Evolutionary conservation across 495 filamentous ascomycete genomes (phyloP).

Genomic region (Cladorrhinum samala): DNA sequence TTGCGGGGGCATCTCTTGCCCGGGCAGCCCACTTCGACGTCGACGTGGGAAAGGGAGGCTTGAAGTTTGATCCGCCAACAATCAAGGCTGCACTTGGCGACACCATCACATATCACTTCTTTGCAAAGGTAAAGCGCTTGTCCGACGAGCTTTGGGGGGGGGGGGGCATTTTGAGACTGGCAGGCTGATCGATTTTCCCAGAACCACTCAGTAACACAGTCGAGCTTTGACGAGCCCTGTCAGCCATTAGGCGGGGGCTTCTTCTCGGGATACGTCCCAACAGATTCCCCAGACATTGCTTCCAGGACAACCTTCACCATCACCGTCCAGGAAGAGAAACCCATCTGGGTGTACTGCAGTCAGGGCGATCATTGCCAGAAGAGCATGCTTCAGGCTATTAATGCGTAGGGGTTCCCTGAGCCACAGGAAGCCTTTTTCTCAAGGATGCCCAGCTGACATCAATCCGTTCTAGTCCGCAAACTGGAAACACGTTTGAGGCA

Average conservation of each 20-base stretch:
- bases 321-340: conserved; percentile 46
- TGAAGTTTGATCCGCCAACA: conserved; percentile 31
- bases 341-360: conserved; percentile 56
- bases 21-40: conserved; percentile 28
- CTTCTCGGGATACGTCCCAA: conserved; percentile 46
- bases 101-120: conserved; percentile 55
- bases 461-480: conserved; percentile 20
- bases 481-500: conserved; percentile 31
- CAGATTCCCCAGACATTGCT: conserved; percentile 23
- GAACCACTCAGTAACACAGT: conserved; percentile 57
- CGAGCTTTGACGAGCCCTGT: conserved; percentile 54
- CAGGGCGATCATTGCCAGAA: conserved; percentile 39
- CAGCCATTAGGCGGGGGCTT: conserved; percentile 42
- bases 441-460: background rate
- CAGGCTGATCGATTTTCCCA: conserved; percentile 13
- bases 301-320: conserved; percentile 46
- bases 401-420: conserved; percentile 28
- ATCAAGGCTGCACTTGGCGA: conserved; percentile 35
- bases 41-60: conserved; percentile 32
- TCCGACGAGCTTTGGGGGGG: too few relatives aligned
- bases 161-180: background rate
- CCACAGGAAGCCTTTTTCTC: too few relatives aligned
- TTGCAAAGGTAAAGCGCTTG: conserved; percentile 34
- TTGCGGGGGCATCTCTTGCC: conserved; percentile 22
- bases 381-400: conserved; percentile 38